phyloP scores from a whole-genome alignment of 1,139 yeast genomes.

The Debaryomyces fabryi region DNA sequence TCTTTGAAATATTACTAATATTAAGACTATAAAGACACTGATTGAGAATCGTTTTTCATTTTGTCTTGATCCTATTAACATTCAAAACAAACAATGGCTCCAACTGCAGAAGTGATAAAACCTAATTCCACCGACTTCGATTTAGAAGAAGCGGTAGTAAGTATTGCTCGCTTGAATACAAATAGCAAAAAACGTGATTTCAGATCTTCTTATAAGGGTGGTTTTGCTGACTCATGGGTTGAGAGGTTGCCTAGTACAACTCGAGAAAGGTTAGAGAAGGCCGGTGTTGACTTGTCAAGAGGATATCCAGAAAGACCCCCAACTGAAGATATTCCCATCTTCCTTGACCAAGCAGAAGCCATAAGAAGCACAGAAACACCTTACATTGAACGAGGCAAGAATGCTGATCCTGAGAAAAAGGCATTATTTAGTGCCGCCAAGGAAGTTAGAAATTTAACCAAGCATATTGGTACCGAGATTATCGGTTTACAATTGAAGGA shows the following conservation, averaged over 20 bases:
- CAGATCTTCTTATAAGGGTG: conserved; percentile 14
- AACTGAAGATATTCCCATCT: conserved; percentile 44
- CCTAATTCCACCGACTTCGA: not conserved
- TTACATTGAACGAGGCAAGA: conserved; percentile 49
- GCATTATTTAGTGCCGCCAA: conserved; percentile 55
- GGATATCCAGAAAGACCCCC: conserved; percentile 36
- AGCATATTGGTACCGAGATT: conserved; percentile 58
- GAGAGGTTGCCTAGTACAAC: conserved; percentile 21
- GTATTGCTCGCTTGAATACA: conserved; percentile 1
- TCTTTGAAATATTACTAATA: not conserved
- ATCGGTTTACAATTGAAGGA: conserved; percentile 55
- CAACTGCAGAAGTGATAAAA: conserved; percentile 1
- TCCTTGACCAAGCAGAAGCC: conserved; percentile 52
- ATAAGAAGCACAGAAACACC: conserved; percentile 44
- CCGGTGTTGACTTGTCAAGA: conserved; percentile 32
- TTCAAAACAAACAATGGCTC: not conserved
- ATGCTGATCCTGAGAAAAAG: conserved; percentile 57
- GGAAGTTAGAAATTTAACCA: conserved; percentile 50
- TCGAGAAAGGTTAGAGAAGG: conserved; percentile 29
- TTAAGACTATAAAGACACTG: not conserved
- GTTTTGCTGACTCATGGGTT: conserved; percentile 20
- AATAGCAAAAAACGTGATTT: not conserved
- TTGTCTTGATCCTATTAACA: not conserved
- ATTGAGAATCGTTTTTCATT: not conserved
- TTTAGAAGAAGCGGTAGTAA: not conserved